A percentile compares a stretch with the other conserved stretches of the same genome.
These are phyloP conservation scores for Colletotrichum scovillei DNA, from an alignment of 2,329 filamentous ascomycete genomes.

Conservation along the genomic window DNA sequence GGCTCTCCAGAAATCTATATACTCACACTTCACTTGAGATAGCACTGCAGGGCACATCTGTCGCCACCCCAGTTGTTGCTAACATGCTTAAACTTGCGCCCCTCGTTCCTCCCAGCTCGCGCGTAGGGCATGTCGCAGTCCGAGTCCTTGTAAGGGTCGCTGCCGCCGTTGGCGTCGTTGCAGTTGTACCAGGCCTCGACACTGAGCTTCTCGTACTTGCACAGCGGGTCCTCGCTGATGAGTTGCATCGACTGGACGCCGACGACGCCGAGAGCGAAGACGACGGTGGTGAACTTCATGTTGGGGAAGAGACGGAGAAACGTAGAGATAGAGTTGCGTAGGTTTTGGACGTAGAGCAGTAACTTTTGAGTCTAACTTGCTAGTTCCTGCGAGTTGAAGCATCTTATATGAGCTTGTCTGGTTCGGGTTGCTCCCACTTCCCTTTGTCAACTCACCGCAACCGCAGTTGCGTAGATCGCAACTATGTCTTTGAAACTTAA, in stretches of 20 bases:
- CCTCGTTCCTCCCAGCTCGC: neutral
- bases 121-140: neutral
- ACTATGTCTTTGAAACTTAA: no score
- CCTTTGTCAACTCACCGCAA: no score
- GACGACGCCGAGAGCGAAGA: neutral
- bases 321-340: neutral
- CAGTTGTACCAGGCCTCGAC: neutral
- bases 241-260: neutral
- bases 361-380: no score
- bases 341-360: neutral
- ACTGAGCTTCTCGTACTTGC: neutral
- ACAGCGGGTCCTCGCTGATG: neutral
- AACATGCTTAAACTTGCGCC: no score
- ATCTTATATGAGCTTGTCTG: no score
- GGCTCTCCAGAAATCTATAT: neutral
- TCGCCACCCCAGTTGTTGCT: no score
- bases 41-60: neutral
- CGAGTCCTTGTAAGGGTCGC: neutral
- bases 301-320: no score
- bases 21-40: neutral
- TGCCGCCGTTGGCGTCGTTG: neutral
- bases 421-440: no score
- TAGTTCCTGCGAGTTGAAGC: no score
- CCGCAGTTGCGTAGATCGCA: no score
- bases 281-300: neutral